Evolutionary conservation across 164 flowering plant genomes (phyloP).

Genomic region (Vitis labrusca): DNA sequence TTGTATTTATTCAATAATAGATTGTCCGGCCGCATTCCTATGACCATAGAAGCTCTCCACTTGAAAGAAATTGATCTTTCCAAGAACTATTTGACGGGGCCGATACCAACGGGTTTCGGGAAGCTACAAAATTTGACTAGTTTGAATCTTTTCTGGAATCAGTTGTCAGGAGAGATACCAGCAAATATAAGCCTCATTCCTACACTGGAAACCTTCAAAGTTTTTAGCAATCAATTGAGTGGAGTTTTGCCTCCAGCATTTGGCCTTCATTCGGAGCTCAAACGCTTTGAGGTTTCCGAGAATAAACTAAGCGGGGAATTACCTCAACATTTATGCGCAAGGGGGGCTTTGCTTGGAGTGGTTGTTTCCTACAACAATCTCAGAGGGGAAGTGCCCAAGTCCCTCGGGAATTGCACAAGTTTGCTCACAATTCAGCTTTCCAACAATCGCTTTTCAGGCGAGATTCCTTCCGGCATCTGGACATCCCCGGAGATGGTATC

Average conservation of each 20-base stretch:
- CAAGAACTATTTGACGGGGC: conserved; percentile 54
- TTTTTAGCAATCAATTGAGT: conserved; percentile 41
- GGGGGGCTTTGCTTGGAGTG: conserved; percentile 34
- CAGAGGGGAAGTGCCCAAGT: conserved; percentile 54
- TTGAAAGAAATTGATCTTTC: conserved; percentile 52
- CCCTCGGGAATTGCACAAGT: conserved; percentile 53
- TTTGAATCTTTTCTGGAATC: conserved; percentile 40
- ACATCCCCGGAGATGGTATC: conserved; percentile 20
- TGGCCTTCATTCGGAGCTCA: conserved; percentile 50
- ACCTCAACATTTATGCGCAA: conserved; percentile 45
- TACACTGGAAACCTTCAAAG: conserved; percentile 15
- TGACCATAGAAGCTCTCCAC: conserved; percentile 26
- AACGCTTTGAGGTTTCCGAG: conserved; percentile 37
- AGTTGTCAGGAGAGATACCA: conserved; percentile 50
- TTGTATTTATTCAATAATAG: conserved; percentile 44
- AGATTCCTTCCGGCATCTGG: conserved; percentile 59
- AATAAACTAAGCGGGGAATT: conserved; percentile 44
- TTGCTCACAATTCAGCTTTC: conserved; percentile 35
- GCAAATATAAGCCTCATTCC: conserved; percentile 38
- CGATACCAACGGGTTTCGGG: conserved; percentile 59
- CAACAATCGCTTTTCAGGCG: conserved; percentile 52
- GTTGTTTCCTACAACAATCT: conserved; percentile 56
- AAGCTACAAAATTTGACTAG: conserved; percentile 32
- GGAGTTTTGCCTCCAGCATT: conserved; percentile 51
- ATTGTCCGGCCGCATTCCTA: conserved; percentile 65